Conservation (phyloP, 768 basidiomycete genomes). For the Hemileccinum impolitum region DNA sequence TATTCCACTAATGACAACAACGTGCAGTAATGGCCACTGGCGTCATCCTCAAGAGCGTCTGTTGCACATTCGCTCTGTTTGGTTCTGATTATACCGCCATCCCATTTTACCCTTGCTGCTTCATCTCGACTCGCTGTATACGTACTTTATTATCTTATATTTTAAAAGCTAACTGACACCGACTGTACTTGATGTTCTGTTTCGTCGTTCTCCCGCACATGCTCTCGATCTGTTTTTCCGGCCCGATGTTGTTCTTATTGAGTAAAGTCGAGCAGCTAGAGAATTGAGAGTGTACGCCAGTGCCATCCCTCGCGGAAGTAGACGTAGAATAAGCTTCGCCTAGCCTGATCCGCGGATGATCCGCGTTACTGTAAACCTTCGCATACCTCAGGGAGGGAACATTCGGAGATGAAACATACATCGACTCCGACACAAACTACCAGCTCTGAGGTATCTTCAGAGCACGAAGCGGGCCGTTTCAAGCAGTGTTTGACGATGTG, state of each 20-base stretch:
- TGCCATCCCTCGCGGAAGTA: slow-evolving; percentile 10
- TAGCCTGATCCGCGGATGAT: slow-evolving; percentile 23
- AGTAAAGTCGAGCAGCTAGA: slow-evolving; percentile 6
- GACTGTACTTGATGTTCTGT: slow-evolving; percentile 15
- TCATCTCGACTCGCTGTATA: slow-evolving; percentile 24
- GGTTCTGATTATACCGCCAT: slow-evolving; percentile 9
- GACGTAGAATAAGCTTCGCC: slow-evolving; percentile 8
- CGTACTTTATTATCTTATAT: slow-evolving; percentile 32
- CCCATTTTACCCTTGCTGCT: slow-evolving; percentile 11
- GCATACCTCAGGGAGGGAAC: slow-evolving; percentile 5
- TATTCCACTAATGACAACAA: slow-evolving; percentile 8
- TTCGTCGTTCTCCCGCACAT: slow-evolving; percentile 6
- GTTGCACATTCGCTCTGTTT: background rate
- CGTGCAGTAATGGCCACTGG: slow-evolving; percentile 2
- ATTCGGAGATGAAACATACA: slow-evolving; percentile 27
- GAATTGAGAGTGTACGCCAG: slow-evolving; percentile 1
- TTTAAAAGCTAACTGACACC: slow-evolving; percentile 27
- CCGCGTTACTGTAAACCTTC: slow-evolving; percentile 25
- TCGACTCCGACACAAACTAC: slow-evolving; percentile 20
- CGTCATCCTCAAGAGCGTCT: background rate
- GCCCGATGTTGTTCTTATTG: slow-evolving; percentile 7
- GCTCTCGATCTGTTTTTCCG: slow-evolving; percentile 6
- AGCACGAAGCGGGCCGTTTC: background rate
- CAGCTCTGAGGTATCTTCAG: background rate
- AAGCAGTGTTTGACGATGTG: too few relatives aligned